Evolutionary conservation across 768 basidiomycete genomes (phyloP).

Genomic region (Lactifluus hygrophoroides): DNA sequence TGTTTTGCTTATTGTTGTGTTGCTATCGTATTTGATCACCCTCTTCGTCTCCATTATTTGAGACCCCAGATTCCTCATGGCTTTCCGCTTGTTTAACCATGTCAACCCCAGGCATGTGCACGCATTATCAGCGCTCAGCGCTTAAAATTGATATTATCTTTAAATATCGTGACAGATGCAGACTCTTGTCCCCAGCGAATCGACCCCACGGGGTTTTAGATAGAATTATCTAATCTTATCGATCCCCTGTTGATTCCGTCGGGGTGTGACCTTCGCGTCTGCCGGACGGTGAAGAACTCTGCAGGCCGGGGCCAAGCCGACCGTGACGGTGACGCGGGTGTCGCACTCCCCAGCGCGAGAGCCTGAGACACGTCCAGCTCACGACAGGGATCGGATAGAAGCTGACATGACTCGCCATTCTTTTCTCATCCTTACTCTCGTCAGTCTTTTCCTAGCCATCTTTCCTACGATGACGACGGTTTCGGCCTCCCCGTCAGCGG

Average conservation of each 20-base stretch:
- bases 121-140: neutral
- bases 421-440: neutral
- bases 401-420: neutral
- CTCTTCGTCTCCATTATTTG: neutral
- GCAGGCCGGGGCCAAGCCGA: neutral
- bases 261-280: neutral
- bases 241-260: neutral
- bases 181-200: neutral
- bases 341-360: neutral
- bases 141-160: neutral
- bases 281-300: neutral
- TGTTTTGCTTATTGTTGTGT: conserved; percentile 8
- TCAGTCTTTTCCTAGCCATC: neutral
- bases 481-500: neutral
- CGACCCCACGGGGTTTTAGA: neutral
- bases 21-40: conserved; percentile 12
- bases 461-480: neutral
- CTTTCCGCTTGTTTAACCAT: neutral
- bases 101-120: neutral
- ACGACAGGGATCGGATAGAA: neutral
- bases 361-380: too few species aligned
- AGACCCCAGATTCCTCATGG: neutral
- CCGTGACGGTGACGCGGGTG: too few species aligned
- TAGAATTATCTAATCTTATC: conserved; percentile 9
- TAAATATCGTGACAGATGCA: neutral